Evolutionary conservation across 139 green algal species (phyloP).

Genomic region (Picochlorum sp.): DNA sequence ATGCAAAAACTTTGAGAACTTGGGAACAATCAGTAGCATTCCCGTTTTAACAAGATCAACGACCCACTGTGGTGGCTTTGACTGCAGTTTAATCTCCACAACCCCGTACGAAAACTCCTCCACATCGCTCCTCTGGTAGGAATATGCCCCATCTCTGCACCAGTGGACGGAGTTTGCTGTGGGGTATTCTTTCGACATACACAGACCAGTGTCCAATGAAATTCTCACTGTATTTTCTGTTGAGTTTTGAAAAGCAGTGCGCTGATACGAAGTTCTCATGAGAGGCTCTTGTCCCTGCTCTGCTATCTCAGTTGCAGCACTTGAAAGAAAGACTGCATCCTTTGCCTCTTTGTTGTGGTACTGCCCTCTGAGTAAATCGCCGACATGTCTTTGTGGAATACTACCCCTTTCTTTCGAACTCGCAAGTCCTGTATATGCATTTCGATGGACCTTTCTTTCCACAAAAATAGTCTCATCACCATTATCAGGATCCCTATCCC

Average conservation of each 20-base stretch:
- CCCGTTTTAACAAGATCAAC: slow-evolving; percentile 34
- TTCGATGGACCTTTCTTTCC: slow-evolving; percentile 76
- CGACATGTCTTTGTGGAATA: slow-evolving; percentile 29
- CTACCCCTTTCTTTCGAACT: slow-evolving; percentile 57
- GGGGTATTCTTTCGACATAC: slow-evolving; percentile 47
- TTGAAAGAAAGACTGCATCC: slow-evolving; percentile 55
- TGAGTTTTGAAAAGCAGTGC: slow-evolving; percentile 63
- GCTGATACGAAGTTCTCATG: slow-evolving; percentile 60
- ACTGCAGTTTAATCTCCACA: slow-evolving; percentile 81
- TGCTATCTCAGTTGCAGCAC: slow-evolving; percentile 55
- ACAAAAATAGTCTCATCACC: slow-evolving; percentile 58
- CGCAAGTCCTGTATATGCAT: slow-evolving; percentile 55
- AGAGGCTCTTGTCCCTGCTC: slow-evolving; percentile 32
- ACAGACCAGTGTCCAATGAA: slow-evolving; percentile 49
- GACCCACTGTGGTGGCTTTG: slow-evolving; percentile 41
- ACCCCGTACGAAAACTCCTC: slow-evolving; percentile 72
- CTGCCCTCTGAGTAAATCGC: slow-evolving; percentile 69
- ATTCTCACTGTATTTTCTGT: slow-evolving; percentile 43
- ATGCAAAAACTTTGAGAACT: slow-evolving; percentile 81
- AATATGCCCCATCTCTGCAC: slow-evolving; percentile 11
- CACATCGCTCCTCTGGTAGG: slow-evolving; percentile 18
- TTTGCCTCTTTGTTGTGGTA: slow-evolving; percentile 30
- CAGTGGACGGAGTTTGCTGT: slow-evolving; percentile 3
- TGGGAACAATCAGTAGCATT: slow-evolving; percentile 59
- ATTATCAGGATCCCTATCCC: neutral